phyloP scores from a whole-genome alignment of 495 filamentous ascomycete species.

The Aspergillus biplanus region DNA sequence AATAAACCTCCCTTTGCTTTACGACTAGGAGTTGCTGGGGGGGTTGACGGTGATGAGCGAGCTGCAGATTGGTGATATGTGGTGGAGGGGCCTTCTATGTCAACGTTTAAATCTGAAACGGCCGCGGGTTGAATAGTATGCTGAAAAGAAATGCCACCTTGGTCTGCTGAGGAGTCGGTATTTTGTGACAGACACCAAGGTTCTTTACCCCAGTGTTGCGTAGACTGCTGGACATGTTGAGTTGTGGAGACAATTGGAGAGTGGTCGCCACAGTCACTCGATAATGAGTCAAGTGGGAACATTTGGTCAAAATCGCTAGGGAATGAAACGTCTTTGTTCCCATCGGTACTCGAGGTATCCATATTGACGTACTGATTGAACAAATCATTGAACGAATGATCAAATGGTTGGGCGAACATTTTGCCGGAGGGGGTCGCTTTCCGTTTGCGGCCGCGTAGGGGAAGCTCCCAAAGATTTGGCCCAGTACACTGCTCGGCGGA shows the following conservation, averaged over 20 bases:
- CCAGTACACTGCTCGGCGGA: conserved; percentile 13
- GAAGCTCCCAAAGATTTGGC: conserved; percentile 30
- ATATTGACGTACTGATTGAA: conserved; percentile 58
- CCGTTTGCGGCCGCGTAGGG: conserved; percentile 49
- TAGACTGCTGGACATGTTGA: conserved; percentile 40
- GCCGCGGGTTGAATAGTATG: conserved; percentile 46
- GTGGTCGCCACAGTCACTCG: conserved; percentile 51
- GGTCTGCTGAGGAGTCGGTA: conserved; percentile 31
- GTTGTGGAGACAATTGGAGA: conserved; percentile 43
- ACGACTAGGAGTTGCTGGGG: conserved; percentile 46
- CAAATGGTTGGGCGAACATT: conserved; percentile 52
- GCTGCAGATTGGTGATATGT: conserved; percentile 17
- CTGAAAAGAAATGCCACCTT: conserved; percentile 39
- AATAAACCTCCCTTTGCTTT: conserved; percentile 43
- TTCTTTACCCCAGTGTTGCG: conserved; percentile 46
- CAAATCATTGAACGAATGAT: conserved; percentile 56
- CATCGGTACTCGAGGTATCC: conserved; percentile 45
- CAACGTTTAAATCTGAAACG: conserved; percentile 40
- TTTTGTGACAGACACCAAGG: conserved; percentile 45
- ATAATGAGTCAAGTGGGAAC: conserved; percentile 47
- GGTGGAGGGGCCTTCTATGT: conserved; percentile 39
- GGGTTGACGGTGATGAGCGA: conserved; percentile 45
- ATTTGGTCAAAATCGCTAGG: conserved; percentile 48
- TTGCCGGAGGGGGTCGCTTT: conserved; percentile 40
- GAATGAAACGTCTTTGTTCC: conserved; percentile 50